phyloP scores from a whole-genome alignment of 768 basidiomycete genomes.

The Lactarius hengduanensis region DNA sequence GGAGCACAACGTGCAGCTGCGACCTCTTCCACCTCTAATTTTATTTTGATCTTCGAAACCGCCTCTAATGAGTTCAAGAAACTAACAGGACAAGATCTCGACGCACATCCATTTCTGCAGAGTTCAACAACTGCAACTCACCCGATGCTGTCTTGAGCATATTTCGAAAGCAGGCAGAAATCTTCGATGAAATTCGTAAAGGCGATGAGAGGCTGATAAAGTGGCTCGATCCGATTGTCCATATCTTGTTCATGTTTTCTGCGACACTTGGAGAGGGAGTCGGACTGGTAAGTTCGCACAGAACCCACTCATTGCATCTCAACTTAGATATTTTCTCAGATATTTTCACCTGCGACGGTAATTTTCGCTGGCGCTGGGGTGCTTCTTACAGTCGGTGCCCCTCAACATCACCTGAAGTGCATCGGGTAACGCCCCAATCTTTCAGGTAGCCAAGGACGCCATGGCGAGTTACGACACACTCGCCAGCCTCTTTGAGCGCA shows the following conservation, averaged over 20 bases:
- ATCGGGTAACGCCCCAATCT: neutral
- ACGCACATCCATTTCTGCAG: neutral
- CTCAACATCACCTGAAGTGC: too few relatives aligned
- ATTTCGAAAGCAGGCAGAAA: neutral
- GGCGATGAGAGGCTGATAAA: neutral
- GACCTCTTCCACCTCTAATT: neutral
- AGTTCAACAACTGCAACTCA: neutral
- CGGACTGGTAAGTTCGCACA: neutral
- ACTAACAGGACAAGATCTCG: neutral
- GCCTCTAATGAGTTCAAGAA: neutral
- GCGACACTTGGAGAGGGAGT: neutral
- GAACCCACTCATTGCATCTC: neutral
- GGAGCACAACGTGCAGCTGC: neutral
- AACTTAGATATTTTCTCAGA: neutral
- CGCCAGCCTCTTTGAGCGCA: conserved; percentile 6
- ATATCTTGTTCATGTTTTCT: neutral
- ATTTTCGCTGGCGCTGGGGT: neutral
- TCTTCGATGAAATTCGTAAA: neutral
- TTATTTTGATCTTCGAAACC: neutral
- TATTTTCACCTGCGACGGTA: neutral
- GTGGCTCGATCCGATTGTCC: neutral
- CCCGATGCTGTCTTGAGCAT: neutral
- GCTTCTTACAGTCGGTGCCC: neutral
- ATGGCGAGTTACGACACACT: conserved; percentile 1
- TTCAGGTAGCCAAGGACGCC: neutral